Base-by-base conservation (phyloP, 371 early-diverging fungal species). In the Lichtheimia ornata region DNA sequence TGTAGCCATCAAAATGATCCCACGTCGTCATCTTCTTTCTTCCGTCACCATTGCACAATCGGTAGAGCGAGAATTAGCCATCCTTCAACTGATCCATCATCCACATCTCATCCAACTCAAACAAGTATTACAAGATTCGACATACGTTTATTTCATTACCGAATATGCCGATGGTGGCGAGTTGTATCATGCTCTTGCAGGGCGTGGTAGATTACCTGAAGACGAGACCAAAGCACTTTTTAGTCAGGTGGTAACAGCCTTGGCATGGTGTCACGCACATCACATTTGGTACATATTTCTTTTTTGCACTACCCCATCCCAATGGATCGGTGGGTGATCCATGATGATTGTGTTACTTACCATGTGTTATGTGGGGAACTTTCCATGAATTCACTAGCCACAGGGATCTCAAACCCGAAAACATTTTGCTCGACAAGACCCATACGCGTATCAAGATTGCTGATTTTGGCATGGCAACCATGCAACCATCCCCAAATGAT, bases 381-480 rank as follows among this genome's bases (percentile, higher is more conserved):
- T 17, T 52, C 18, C 35, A 35, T 35, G 11, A 47, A 47, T 17
- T 18, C n/a, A 47, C n/a, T 63, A 94, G 96, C 63, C 98, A 99
- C 72, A 86, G 99, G 53, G 99, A 99, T 73, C 75, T 99, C 20
- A 99, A 99, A 70, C 96, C 95, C 72, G 91, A 89, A 64, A 99
- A 99, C 70, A 83, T 99, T 28, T 80, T 99, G 53, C 73, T 97
- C n/a, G 96, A 97, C 71, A 77, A 82, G 53, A 83, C 84, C 18
- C 58, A 30, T 54, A 82, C 72, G 62, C 82, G 81, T 42, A 84
- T 95, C 62, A 94, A 92, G 64, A 85, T 91, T 61, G 93, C 90
- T 20, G 92, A 93, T 70, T 93, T 91, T 71, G 92, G 93, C 20
- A 91, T 93, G 91, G 91, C 93, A 0, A 82, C 84, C 9, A 65